Evolutionary conservation across 192 early-diverging fungal species (phyloP).

Genomic region (Gigaspora rosea): DNA sequence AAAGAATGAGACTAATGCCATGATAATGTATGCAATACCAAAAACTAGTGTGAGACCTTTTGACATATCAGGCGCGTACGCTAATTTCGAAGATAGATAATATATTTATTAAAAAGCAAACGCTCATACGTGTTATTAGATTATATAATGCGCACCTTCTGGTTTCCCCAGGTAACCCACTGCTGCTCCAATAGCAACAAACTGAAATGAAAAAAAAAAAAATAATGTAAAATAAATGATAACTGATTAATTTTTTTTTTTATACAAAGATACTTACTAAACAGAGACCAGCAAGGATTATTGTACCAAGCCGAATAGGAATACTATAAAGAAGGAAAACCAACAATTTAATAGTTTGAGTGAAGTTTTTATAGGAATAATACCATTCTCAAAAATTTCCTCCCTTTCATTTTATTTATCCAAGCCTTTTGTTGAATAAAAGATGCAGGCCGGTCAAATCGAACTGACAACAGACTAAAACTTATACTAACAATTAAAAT

Average conservation of each 20-base stretch:
- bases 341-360: background rate
- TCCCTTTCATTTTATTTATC: too few relatives aligned
- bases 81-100: background rate
- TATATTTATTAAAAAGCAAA: background rate
- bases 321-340: background rate
- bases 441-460: too few relatives aligned
- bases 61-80: background rate
- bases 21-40: background rate
- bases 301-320: background rate
- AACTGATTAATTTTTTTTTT: background rate
- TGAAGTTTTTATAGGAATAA: too few relatives aligned
- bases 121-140: background rate
- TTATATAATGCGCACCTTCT: background rate
- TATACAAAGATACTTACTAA: background rate
- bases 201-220: background rate
- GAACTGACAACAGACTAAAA: too few relatives aligned
- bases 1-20: background rate
- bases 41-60: background rate
- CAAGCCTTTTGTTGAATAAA: too few relatives aligned
- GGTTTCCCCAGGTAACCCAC: background rate
- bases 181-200: background rate
- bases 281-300: background rate
- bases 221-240: background rate
- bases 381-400: too few relatives aligned
- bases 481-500: background rate